These are phyloP conservation scores for Crepidotus variabilis DNA, from an alignment of 768 basidiomycete species.

Conservation along the genomic window DNA sequence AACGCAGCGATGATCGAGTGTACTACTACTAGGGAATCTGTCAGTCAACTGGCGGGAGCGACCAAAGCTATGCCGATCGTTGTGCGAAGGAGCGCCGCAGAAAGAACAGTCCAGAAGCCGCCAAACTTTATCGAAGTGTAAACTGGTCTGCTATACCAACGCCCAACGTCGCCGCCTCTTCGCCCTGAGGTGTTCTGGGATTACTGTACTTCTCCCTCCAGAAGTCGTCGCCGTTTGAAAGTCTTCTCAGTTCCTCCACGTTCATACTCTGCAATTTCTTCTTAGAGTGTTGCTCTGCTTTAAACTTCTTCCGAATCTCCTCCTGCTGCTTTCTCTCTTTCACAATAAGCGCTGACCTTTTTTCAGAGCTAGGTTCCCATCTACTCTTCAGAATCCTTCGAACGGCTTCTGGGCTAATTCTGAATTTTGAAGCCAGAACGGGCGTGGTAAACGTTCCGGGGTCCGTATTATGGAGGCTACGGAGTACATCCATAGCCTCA, in stretches of 20 bases:
- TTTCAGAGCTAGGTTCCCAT: slow-evolving; percentile 60
- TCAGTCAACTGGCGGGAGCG: no score
- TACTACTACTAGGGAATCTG: no score
- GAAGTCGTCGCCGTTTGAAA: slow-evolving; percentile 12
- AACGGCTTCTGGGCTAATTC: slow-evolving; percentile 78
- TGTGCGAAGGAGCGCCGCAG: no score
- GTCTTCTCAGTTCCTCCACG: slow-evolving; percentile 10
- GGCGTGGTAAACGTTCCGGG: slow-evolving; percentile 61
- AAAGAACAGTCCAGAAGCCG: no score
- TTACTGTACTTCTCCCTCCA: slow-evolving; percentile 12
- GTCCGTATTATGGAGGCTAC: slow-evolving; percentile 61
- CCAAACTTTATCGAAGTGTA: slow-evolving; percentile 27
- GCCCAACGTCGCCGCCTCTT: slow-evolving; percentile 16
- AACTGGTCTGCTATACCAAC: slow-evolving; percentile 31
- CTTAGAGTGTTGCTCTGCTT: slow-evolving; percentile 29
- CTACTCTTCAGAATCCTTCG: slow-evolving; percentile 73
- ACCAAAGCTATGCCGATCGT: no score
- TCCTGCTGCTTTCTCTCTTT: slow-evolving; percentile 44
- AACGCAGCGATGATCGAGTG: no score
- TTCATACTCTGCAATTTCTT: slow-evolving; percentile 20
- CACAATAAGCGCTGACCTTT: slow-evolving; percentile 43
- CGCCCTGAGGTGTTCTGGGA: slow-evolving; percentile 5
- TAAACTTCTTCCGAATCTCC: slow-evolving; percentile 35
- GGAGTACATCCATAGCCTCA: slow-evolving; percentile 80
- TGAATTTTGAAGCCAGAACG: slow-evolving; percentile 72